Percentiles rank a stretch among this genome's conserved stretches.
These are phyloP conservation scores for Saccharomycopsis sp. DNA, from an alignment of 805 yeast genomes.

Conservation along the genomic window DNA sequence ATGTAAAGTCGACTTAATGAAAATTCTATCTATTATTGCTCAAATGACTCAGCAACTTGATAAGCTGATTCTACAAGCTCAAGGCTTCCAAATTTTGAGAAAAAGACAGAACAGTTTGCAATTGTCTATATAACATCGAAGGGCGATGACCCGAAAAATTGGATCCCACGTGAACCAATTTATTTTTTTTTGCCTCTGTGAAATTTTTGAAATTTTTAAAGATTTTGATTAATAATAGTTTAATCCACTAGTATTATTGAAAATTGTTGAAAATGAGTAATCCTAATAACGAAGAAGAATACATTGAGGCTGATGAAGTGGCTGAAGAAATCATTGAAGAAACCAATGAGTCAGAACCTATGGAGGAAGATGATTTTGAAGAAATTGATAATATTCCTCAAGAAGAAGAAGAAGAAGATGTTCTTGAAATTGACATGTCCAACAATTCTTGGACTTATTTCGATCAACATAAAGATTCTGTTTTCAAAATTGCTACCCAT, in stretches of 20 bases:
- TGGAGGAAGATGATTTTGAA: slow-evolving; percentile 20
- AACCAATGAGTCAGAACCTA: slow-evolving; percentile 18
- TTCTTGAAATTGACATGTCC: slow-evolving; percentile 32
- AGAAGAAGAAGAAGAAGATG: slow-evolving; percentile 22
- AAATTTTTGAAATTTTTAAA: neutral
- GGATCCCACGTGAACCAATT: neutral
- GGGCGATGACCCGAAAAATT: neutral
- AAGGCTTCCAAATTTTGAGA: too few species aligned
- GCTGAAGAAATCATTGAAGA: slow-evolving; percentile 21
- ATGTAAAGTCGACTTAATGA: too few species aligned
- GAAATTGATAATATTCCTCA: slow-evolving; percentile 20
- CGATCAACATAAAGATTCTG: slow-evolving; percentile 80
- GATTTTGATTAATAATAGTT: neutral
- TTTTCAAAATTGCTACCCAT: slow-evolving; percentile 47
- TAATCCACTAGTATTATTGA: neutral
- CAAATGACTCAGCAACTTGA: too few species aligned
- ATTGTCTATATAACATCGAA: too few species aligned
- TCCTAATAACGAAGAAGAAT: slow-evolving; percentile 14
- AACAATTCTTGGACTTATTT: slow-evolving; percentile 59
- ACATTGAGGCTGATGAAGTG: slow-evolving; percentile 16
- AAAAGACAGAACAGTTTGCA: too few species aligned
- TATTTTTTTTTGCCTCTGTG: too few species aligned
- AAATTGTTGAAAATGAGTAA: neutral
- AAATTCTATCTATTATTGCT: too few species aligned
- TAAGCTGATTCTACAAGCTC: too few species aligned